phyloP scores from a whole-genome alignment of 495 filamentous ascomycete species.

The Pyrenula massariospora region DNA sequence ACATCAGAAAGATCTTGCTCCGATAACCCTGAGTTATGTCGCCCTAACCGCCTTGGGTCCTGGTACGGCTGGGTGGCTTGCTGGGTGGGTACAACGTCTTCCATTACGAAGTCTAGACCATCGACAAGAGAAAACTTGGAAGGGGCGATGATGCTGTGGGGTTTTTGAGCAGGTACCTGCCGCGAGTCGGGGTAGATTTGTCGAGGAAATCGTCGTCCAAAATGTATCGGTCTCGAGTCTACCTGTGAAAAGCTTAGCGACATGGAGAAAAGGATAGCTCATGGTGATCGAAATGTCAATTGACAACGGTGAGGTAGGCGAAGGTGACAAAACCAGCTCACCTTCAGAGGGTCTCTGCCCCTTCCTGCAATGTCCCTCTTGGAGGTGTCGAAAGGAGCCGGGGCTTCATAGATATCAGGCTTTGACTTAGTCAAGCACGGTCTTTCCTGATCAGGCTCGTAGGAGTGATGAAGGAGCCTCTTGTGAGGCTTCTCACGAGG shows the following conservation, averaged over 20 bases:
- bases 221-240: too few species aligned
- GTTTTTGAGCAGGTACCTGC: too few species aligned
- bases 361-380: neutral
- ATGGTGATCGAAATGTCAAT: too few species aligned
- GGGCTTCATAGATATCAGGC: neutral
- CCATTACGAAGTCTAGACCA: neutral
- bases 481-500: neutral
- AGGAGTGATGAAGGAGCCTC: neutral
- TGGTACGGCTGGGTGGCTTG: conserved; percentile 72
- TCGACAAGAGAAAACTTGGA: too few species aligned
- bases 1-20: conserved; percentile 78
- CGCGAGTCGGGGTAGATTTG: too few species aligned
- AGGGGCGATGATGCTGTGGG: too few species aligned
- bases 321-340: too few species aligned
- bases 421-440: neutral
- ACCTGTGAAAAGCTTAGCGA: too few species aligned
- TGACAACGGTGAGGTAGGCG: too few species aligned
- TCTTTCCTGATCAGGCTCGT: neutral
- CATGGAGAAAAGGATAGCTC: too few species aligned
- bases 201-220: too few species aligned
- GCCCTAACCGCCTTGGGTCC: conserved; percentile 66
- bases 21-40: conserved; percentile 64
- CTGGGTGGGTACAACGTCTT: conserved; percentile 29
- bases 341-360: neutral
- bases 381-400: neutral